Evolutionary conservation across 352 stramenopile genomes (phyloP).

Genomic region (Phytophthora pinifolia): DNA sequence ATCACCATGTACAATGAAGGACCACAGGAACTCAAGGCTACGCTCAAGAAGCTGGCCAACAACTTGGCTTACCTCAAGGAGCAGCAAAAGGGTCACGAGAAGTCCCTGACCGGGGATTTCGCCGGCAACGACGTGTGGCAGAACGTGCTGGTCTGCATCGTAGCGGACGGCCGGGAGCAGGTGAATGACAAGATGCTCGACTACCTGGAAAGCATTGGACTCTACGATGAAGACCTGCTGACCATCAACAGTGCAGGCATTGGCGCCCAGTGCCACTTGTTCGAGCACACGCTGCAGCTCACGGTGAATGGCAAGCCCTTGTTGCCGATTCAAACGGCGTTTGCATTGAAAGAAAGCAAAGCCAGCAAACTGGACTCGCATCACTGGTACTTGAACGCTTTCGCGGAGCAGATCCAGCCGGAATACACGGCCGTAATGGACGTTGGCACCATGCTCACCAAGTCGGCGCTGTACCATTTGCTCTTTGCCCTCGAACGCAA

Average conservation of each 20-base stretch:
- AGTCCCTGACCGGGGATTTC: slow-evolving; percentile 44
- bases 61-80: slow-evolving; percentile 77
- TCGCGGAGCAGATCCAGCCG: slow-evolving; percentile 81
- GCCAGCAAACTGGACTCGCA: slow-evolving; percentile 85
- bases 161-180: slow-evolving; percentile 77
- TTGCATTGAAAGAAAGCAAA: slow-evolving; percentile 83
- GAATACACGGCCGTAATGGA: slow-evolving; percentile 86
- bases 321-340: slow-evolving; percentile 74
- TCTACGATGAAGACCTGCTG: slow-evolving; percentile 85
- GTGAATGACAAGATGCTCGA: slow-evolving; percentile 81
- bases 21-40: slow-evolving; percentile 63
- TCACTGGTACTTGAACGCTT: slow-evolving; percentile 85
- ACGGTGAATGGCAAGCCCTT: slow-evolving; percentile 68
- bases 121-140: slow-evolving; percentile 75
- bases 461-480: slow-evolving; percentile 75
- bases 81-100: slow-evolving; percentile 35
- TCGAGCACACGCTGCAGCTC: slow-evolving; percentile 84
- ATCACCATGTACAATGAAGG: slow-evolving; percentile 89
- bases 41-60: slow-evolving; percentile 81
- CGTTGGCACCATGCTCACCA: slow-evolving; percentile 83
- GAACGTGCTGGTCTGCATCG: slow-evolving; percentile 79
- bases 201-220: slow-evolving; percentile 66
- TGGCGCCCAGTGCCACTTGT: slow-evolving; percentile 79
- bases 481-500: slow-evolving; percentile 80
- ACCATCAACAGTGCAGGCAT: slow-evolving; percentile 87